A percentile compares a stretch with the other conserved stretches of the same genome.
Conservation (phyloP, 176 grass and related monocot genomes). For the Musa troglodytarum region DNA sequence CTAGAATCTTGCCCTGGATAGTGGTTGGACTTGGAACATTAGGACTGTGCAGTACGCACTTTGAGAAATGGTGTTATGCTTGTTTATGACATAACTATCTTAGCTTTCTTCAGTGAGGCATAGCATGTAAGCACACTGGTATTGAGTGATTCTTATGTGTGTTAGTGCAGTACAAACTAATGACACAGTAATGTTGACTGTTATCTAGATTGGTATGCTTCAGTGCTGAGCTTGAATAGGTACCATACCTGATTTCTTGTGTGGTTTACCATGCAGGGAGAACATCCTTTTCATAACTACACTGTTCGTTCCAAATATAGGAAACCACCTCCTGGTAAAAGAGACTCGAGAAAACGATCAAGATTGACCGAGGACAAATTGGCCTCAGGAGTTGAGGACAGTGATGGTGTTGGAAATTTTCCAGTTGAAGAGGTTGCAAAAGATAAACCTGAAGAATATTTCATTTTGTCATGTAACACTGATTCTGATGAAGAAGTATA, state of each 20-base stretch:
- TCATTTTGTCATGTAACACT: conserved; percentile 21
- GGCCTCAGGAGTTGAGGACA: conserved; percentile 20
- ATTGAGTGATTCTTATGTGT: too few relatives aligned
- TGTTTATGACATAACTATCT: too few relatives aligned
- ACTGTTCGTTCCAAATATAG: conserved; percentile 75
- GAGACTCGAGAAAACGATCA: conserved; percentile 25
- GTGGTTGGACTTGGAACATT: too few relatives aligned
- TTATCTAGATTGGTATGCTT: too few relatives aligned
- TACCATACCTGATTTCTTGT: neutral
- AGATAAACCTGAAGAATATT: conserved; percentile 32
- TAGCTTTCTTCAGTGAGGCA: too few relatives aligned
- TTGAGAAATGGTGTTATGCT: too few relatives aligned
- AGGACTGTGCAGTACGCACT: too few relatives aligned
- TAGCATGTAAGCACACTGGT: too few relatives aligned
- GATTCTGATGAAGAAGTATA: conserved; percentile 21
- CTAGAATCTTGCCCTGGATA: too few relatives aligned
- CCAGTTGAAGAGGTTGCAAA: conserved; percentile 22
- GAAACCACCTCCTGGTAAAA: conserved; percentile 43
- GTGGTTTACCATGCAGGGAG: conserved; percentile 42
- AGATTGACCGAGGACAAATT: conserved; percentile 24
- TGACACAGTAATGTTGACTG: neutral
- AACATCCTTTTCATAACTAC: conserved; percentile 96
- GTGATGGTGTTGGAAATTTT: conserved; percentile 19
- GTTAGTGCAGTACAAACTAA: neutral
- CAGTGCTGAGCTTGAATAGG: neutral